phyloP scores from a whole-genome alignment of 2,329 filamentous ascomycete genomes.

The Cladophialophora psammophila region DNA sequence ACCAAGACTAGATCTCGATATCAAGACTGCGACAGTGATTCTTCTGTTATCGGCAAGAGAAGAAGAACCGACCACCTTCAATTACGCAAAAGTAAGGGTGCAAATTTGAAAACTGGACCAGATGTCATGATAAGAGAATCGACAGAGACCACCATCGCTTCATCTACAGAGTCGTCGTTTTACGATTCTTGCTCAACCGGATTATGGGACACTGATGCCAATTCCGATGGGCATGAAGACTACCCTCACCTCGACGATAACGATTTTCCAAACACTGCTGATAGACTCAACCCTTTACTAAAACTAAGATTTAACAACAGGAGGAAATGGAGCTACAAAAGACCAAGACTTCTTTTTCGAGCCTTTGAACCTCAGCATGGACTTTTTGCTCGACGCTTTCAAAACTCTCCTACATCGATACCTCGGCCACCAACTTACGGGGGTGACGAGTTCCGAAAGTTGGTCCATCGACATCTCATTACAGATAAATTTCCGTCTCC shows the following conservation, averaged over 20 bases:
- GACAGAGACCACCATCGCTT: not conserved
- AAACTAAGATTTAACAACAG: constrained; percentile 7
- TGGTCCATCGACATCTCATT: constrained; percentile 19
- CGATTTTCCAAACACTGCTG: constrained; percentile 3
- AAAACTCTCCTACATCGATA: not conserved
- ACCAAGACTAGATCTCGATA: not conserved
- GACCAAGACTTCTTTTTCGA: constrained; percentile 14
- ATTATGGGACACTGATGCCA: not conserved
- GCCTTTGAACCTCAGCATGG: constrained; percentile 11
- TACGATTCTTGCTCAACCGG: constrained; percentile 12
- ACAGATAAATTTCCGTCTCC: constrained; percentile 28
- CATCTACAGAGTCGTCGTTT: not conserved
- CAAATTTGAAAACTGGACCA: not conserved
- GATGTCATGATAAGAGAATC: not conserved
- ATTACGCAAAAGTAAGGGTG: not conserved
- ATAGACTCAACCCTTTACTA: not conserved
- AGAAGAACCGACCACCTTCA: not conserved
- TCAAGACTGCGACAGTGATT: not conserved
- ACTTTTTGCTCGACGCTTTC: constrained; percentile 4
- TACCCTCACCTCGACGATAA: not conserved
- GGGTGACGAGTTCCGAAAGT: constrained; percentile 13
- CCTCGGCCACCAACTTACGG: constrained; percentile 13
- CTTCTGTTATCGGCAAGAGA: not conserved
- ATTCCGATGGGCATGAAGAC: not conserved
- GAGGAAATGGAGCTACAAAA: not conserved